Percentiles rank a stretch among this genome's conserved stretches.
These are phyloP conservation scores for Epichloe sp. DNA, from an alignment of 2,329 filamentous ascomycete species.

Conservation along the genomic window DNA sequence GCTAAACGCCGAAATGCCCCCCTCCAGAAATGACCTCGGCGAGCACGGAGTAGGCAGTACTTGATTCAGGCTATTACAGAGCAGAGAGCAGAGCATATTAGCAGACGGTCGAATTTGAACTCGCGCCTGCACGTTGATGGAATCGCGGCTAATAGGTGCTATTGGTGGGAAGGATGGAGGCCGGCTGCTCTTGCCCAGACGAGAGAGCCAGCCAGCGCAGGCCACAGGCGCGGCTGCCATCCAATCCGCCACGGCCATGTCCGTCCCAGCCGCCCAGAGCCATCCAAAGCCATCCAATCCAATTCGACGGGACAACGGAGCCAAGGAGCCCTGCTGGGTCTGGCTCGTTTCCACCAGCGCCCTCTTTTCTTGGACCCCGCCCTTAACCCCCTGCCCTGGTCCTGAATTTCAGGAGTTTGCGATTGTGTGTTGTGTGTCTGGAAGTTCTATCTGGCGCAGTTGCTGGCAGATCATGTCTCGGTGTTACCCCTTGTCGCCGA, in stretches of 20 bases:
- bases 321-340: no score
- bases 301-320: no score
- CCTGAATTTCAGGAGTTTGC: slow-evolving; percentile 4
- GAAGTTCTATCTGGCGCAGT: not conserved
- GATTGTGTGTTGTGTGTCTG: not conserved
- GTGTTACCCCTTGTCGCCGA: slow-evolving; percentile 9
- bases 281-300: not conserved
- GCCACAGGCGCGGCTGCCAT: not conserved
- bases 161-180: not conserved
- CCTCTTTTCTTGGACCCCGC: slow-evolving; percentile 2
- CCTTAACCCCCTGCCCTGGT: not conserved
- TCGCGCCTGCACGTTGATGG: no score
- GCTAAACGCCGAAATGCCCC: not conserved
- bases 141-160: no score
- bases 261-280: not conserved
- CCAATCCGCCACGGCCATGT: not conserved
- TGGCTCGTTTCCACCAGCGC: not conserved
- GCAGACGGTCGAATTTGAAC: no score
- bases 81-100: no score
- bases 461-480: slow-evolving; percentile 27
- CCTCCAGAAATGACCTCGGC: not conserved
- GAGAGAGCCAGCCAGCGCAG: slow-evolving; percentile 3
- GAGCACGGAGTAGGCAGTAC: not conserved
- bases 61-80: not conserved
- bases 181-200: slow-evolving; percentile 4